A percentile compares a stretch with the other conserved stretches of the same genome.
Evolutionary conservation across 257 asterid genomes (phyloP).

Genomic region (Phtheirospermum japonicum): DNA sequence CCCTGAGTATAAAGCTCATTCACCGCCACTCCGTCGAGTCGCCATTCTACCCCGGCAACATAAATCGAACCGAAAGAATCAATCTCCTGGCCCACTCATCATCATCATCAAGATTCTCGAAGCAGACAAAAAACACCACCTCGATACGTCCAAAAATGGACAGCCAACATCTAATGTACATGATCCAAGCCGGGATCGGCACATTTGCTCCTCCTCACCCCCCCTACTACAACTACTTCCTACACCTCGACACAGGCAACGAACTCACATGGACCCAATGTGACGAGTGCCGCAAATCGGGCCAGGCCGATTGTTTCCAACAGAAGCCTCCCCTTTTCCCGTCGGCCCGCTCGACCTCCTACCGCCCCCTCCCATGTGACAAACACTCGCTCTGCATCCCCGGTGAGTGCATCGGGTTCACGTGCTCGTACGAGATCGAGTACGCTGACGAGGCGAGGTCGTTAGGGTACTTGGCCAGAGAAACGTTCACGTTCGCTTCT

Average conservation of each 20-base stretch:
- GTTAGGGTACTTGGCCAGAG: neutral
- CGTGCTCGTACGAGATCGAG: conserved; percentile 13
- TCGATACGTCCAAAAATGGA: conserved; percentile 2
- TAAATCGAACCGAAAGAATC: conserved; percentile 1
- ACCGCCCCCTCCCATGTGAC: conserved; percentile 27
- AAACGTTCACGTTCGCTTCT: conserved; percentile 4
- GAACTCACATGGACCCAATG: conserved; percentile 28
- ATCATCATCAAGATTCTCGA: neutral
- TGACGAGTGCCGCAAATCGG: conserved; percentile 17
- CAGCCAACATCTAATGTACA: conserved; percentile 15
- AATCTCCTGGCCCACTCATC: neutral
- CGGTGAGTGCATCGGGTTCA: conserved; percentile 3
- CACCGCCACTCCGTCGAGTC: conserved; percentile 14
- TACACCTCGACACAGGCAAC: conserved; percentile 26
- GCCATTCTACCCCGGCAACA: conserved; percentile 21
- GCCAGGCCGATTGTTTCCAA: neutral
- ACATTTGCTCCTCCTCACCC: conserved; percentile 12
- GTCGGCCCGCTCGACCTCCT: conserved; percentile 5
- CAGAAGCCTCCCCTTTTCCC: conserved; percentile 23
- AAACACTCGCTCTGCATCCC: conserved; percentile 23
- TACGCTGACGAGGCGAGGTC: conserved; percentile 23
- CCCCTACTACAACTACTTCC: conserved; percentile 18
- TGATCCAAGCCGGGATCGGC: conserved; percentile 23
- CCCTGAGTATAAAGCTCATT: conserved; percentile 26
- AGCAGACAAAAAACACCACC: neutral